A percentile compares a stretch with the other conserved stretches of the same genome.
These are phyloP conservation scores for Penicillium vulpinum DNA, from an alignment of 2,329 filamentous ascomycete species.

Conservation along the genomic window DNA sequence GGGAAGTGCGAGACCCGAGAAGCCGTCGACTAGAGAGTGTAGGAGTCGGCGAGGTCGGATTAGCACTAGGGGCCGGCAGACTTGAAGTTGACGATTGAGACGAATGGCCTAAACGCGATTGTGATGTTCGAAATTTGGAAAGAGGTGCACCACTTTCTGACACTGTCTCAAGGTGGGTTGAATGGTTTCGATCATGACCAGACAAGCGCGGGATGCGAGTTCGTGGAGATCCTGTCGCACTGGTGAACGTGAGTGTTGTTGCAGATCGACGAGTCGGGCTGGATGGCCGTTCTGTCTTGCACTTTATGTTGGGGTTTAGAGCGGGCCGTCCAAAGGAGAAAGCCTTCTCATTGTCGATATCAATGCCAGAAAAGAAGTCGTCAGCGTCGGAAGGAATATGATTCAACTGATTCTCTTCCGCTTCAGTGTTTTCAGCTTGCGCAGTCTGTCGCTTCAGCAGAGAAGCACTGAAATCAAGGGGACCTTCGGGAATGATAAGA, in stretches of 20 bases:
- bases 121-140: slow-evolving; percentile 61
- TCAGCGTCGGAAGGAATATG: slow-evolving; percentile 51
- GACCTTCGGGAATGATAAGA: slow-evolving; percentile 79
- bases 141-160: slow-evolving; percentile 82
- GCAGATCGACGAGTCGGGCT: slow-evolving; percentile 72
- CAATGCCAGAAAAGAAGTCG: slow-evolving; percentile 82
- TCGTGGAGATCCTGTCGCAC: slow-evolving; percentile 59
- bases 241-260: slow-evolving; percentile 88
- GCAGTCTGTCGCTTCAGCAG: slow-evolving; percentile 68
- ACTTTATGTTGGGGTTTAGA: slow-evolving; percentile 86
- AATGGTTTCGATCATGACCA: slow-evolving; percentile 68
- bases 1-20: slow-evolving; percentile 46
- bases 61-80: slow-evolving; percentile 61
- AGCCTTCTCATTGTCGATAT: slow-evolving; percentile 78
- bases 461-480: slow-evolving; percentile 77
- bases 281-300: slow-evolving; percentile 69
- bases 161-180: slow-evolving; percentile 79
- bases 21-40: slow-evolving; percentile 63
- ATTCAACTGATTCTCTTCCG: slow-evolving; percentile 24
- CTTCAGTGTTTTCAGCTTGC: slow-evolving; percentile 36
- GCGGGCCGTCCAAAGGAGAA: slow-evolving; percentile 80
- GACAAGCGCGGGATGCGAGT: slow-evolving; percentile 81
- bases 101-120: slow-evolving; percentile 67
- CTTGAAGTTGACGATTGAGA: slow-evolving; percentile 68
- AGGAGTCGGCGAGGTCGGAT: slow-evolving; percentile 58